These are phyloP conservation scores for Henckelia pumila DNA, from an alignment of 257 asterid species.

Conservation along the genomic window DNA sequence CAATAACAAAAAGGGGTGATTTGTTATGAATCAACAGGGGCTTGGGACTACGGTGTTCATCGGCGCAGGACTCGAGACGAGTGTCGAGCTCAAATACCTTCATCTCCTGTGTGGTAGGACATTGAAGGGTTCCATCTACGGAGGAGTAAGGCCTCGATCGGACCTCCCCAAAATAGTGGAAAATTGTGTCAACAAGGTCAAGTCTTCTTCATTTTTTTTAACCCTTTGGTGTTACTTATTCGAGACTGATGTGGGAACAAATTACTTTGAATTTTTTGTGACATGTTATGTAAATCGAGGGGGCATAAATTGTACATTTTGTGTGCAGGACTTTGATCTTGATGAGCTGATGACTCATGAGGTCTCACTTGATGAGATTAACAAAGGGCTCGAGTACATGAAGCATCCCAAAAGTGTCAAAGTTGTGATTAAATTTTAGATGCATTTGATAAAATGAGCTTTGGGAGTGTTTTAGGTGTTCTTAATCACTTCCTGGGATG, in stretches of 20 bases:
- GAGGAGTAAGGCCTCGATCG: conserved; percentile 58
- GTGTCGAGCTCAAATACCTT: conserved; percentile 46
- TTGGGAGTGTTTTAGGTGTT: no score
- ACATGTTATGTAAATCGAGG: background rate
- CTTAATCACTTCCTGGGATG: no score
- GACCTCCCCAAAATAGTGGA: conserved; percentile 57
- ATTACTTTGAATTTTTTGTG: no score
- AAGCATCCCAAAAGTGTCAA: conserved; percentile 50
- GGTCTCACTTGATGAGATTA: conserved; percentile 49
- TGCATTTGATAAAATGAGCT: background rate
- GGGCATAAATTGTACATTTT: no score
- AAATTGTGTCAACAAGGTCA: conserved; percentile 68
- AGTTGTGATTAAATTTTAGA: conserved; percentile 53
- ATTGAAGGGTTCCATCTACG: conserved; percentile 56
- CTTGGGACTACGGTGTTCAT: conserved; percentile 42
- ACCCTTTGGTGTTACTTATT: background rate
- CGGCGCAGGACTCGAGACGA: conserved; percentile 38
- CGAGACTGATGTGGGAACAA: no score
- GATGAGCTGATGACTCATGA: conserved; percentile 57
- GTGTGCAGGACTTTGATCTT: conserved; percentile 54
- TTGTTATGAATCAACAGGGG: conserved; percentile 34
- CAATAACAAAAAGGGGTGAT: background rate
- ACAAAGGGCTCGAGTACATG: conserved; percentile 52
- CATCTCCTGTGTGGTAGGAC: conserved; percentile 63
- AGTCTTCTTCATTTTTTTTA: background rate